Conservation (phyloP, 2,329 filamentous ascomycete species). For the Penicillium rolfsii region DNA sequence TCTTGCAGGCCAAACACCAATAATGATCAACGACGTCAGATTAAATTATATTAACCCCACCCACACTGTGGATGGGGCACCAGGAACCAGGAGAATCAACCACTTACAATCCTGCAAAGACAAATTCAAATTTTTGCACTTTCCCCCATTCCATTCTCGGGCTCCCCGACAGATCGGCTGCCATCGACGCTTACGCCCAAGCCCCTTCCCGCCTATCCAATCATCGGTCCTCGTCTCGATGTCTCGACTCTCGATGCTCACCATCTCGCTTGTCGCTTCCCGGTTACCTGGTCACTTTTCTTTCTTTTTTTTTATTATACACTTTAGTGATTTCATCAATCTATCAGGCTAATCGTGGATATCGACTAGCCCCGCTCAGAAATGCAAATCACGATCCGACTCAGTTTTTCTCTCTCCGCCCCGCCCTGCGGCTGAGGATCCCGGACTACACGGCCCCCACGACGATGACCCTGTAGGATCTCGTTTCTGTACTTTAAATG, state of each 20-base stretch:
- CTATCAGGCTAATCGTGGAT: not conserved
- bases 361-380: constrained; percentile 1
- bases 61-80: too few species aligned
- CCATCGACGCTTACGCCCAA: constrained; percentile 15
- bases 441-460: not conserved
- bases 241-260: not conserved
- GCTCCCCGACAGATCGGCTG: constrained; percentile 20
- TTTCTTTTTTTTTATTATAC: too few species aligned
- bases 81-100: not conserved
- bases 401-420: not conserved
- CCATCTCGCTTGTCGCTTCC: constrained; percentile 1
- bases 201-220: not conserved
- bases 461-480: not conserved
- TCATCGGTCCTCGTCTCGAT: not conserved
- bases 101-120: not conserved
- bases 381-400: constrained; percentile 21
- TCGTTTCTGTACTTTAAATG: constrained; percentile 25
- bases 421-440: constrained; percentile 21
- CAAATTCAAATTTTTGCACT: not conserved
- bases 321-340: not conserved
- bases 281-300: not conserved
- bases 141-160: constrained; percentile 10
- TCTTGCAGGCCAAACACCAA: constrained; percentile 2
- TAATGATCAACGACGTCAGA: not conserved
- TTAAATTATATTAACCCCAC: constrained; percentile 2